Evolutionary conservation across 1,284 basidiomycete species (phyloP), one percentile per base, ranked within the genome.

Genomic region (Ceratobasidium papillatum): DNA sequence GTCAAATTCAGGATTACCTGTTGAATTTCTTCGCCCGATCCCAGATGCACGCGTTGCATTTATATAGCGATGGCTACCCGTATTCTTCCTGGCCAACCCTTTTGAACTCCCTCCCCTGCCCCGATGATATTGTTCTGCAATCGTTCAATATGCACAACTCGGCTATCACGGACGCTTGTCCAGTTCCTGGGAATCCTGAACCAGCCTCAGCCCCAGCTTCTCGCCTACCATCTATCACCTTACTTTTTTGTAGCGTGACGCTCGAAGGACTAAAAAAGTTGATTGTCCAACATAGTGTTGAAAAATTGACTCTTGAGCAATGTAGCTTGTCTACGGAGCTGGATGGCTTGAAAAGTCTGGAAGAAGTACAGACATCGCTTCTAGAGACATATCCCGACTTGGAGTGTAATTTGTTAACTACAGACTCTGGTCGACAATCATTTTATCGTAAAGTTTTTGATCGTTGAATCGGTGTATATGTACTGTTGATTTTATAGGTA

Each of bases 371-470:
- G 19, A 41, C 58, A n/a, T 41, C 38, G 3, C 27, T 61, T 7
- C 36, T 61, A n/a, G 58, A 61, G 22, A 14, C 27, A 41, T 61
- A 43, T 61, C 56, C 56, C 12, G 58, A 61, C 2, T 25, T 61
- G 22, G 38, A 61, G 8, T 61, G 58, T 43, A 61, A 4, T 14
- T 8, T 61, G 11, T 25, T 41, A 25, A n/a, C 32, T 52, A 36
- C 32, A 34, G 63, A 65, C n/a, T 51, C 63, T 25, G 49, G 45
- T 36, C 17, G n/a, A n/a, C 63, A 51, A 19, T 32, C 27, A 22
- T 51, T 51, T 7, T 65, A 51, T 38, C 63, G 47, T 17, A 65
- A 49, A n/a, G 49, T 47, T n/a, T 65, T 65, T 51, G 63, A 36
- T n/a, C 45, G 63, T 11, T 51, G 45, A 65, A 22, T 3, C 19